phyloP scores from a whole-genome alignment of 1,139 yeast species.

The Taphrina pruni region DNA sequence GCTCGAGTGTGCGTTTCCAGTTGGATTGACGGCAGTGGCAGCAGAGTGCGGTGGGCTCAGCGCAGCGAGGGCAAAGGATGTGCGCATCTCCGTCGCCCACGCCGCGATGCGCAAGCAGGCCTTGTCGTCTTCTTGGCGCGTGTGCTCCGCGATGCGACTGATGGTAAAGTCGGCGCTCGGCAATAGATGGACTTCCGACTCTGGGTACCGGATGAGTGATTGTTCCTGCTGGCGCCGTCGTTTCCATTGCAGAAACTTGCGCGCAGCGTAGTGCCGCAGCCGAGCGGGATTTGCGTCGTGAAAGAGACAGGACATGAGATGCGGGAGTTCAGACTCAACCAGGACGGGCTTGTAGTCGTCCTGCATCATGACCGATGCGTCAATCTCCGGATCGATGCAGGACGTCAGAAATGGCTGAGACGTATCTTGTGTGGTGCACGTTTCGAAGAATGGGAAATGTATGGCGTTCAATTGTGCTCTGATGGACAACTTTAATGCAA shows the following conservation, averaged over 20 bases:
- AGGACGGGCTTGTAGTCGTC: conserved; percentile 10
- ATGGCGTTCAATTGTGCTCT: conserved; percentile 4
- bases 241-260: conserved; percentile 34
- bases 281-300: conserved; percentile 32
- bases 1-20: no score
- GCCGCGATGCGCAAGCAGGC: conserved; percentile 29
- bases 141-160: conserved; percentile 33
- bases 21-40: not conserved
- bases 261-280: conserved; percentile 30
- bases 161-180: conserved; percentile 38
- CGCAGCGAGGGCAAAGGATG: conserved; percentile 25
- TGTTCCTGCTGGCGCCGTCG: conserved; percentile 8
- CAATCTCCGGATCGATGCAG: conserved; percentile 37
- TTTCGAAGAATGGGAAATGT: conserved; percentile 11
- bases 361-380: conserved; percentile 39
- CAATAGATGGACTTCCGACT: conserved; percentile 2
- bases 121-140: conserved; percentile 21
- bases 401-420: conserved; percentile 5
- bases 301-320: conserved; percentile 6
- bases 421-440: not conserved
- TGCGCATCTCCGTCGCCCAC: conserved; percentile 37
- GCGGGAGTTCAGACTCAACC: conserved; percentile 14
- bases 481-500: not conserved
- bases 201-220: conserved; percentile 5
- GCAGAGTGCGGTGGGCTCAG: not conserved